Base-by-base conservation (phyloP, 306 rosid genomes). In the Quercus dentata region DNA sequence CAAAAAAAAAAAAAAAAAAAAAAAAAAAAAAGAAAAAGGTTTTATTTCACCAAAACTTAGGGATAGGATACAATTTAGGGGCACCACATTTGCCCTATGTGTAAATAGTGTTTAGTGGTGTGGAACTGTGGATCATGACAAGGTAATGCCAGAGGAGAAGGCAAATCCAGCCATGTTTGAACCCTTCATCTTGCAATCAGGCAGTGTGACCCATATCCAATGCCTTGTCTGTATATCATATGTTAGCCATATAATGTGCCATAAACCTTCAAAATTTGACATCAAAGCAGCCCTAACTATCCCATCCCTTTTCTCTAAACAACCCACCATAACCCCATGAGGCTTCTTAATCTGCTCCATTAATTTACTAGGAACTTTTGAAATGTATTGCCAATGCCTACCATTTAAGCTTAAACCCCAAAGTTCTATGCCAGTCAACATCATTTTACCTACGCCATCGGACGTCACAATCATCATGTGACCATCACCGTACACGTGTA, bases 401-500 rank as follows among this genome's bases (percentile, higher is more conserved):
- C 91, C 90, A 0, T 81, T 77, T 7, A 61, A 54, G 5, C 84
- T 74, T 71, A 90, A 10, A 0, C 91, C 89, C 94, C 91, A 88
- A 51, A 90, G 73, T 59, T 90, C 94, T 78, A 88, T 87, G 0
- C 88, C 86, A 57, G 76, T 86, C 21, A 86, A 11, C 33, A 86
- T 63, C 82, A 86, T 88, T 27, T 5, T 6, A 20, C 51, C 27
- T 23, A 57, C 72, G 1, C 82, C 85, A 49, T 87, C 85, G 0
- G 92, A 90, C 56, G 77, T 80, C 30, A 88, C 83, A 0, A 90
- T 73, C 88, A 90, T 90, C 94, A 88, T 86, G 81, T 84, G 86
- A 59, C 94, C 94, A 72, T 90, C 94, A 9, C 94, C 88, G 81
- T 83, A 88, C 83, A 90, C 92, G 84, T 88, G 90, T 71, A 90